Evolutionary conservation across 352 stramenopile species (phyloP).

Genomic region (Phytophthora pseudosyringae): DNA sequence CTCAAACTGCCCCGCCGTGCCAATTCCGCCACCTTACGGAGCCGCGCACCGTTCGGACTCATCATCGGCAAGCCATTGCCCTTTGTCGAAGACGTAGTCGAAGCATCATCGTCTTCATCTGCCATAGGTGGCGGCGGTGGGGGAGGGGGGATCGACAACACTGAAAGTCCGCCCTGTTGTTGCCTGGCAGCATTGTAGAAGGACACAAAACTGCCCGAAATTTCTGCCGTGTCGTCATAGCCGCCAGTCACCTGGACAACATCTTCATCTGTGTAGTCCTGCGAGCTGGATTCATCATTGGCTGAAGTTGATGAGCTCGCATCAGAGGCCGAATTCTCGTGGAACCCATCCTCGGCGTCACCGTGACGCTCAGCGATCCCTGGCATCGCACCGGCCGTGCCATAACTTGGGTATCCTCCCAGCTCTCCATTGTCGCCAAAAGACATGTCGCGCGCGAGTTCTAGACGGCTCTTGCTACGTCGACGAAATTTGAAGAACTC

Average conservation of each 20-base stretch:
- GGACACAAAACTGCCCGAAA: slow-evolving; percentile 75
- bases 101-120: slow-evolving; percentile 72
- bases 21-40: slow-evolving; percentile 83
- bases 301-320: slow-evolving; percentile 59
- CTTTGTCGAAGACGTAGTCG: slow-evolving; percentile 61
- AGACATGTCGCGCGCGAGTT: slow-evolving; percentile 75
- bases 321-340: slow-evolving; percentile 56
- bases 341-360: slow-evolving; percentile 51
- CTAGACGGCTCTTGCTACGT: slow-evolving; percentile 85
- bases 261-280: slow-evolving; percentile 72
- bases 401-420: slow-evolving; percentile 61
- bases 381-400: slow-evolving; percentile 60
- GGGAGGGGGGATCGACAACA: slow-evolving; percentile 61
- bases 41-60: slow-evolving; percentile 76
- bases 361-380: slow-evolving; percentile 73
- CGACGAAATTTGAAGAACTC: slow-evolving; percentile 89
- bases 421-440: slow-evolving; percentile 54
- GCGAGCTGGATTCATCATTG: slow-evolving; percentile 65
- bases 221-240: slow-evolving; percentile 67
- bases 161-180: slow-evolving; percentile 50
- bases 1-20: slow-evolving; percentile 80
- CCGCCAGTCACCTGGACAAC: slow-evolving; percentile 65
- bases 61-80: slow-evolving; percentile 75
- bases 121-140: slow-evolving; percentile 72
- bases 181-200: slow-evolving; percentile 72